Evolutionary conservation across 768 basidiomycete genomes (phyloP), one percentile per base, ranked within the genome.

Genomic region (Fomitopsis serialis): DNA sequence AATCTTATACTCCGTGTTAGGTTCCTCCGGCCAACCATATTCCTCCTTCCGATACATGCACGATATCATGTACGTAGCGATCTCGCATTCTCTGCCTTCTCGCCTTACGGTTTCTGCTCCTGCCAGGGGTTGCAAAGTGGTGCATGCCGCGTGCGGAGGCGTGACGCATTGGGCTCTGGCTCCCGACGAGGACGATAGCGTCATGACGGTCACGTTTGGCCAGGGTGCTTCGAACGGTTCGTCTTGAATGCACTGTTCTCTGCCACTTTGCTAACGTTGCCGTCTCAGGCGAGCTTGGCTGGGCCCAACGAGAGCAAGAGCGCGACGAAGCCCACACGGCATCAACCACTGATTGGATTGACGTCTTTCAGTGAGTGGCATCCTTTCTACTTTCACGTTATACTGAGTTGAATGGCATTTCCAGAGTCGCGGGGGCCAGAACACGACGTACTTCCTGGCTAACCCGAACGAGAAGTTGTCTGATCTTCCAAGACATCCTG

Each of bases 21-120:
- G 92, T 23, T 94, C 93, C n/a, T 81, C 81, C 15, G 92, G 92
- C 11, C 92, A 89, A 23, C 91, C 92, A 0, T 95, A 87, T 66
- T 92, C 92, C 0, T 81, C 85, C 1, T 95, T 95, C 76, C 82
- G 90, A 48, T 84, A 79, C 63, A 85, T 96, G 65, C 89, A 87
- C 44, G 94, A 96, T 49, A 84, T 94, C 67, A 84, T 87, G 92
- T 87, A 52, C 35, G 81, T 65, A 32, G 11, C 29, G 11, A 11
- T 32, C 11, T 32, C 29, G 29, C 29, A 32, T 6, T n/a, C n/a
- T n/a, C n/a, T n/a, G n/a, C n/a, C 29, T 5, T 11, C 29, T 32
- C 29, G 29, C 11, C 29, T 32, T 5, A 32, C 11, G 29, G 5
- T 5, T 49, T 23, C 48, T n/a, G n/a, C 19, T 11, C 19, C 37